Evolutionary conservation across 139 green algal genomes (phyloP), one percentile per base, ranked within the genome.

Genomic region (Auxenochlorella protothecoides): DNA sequence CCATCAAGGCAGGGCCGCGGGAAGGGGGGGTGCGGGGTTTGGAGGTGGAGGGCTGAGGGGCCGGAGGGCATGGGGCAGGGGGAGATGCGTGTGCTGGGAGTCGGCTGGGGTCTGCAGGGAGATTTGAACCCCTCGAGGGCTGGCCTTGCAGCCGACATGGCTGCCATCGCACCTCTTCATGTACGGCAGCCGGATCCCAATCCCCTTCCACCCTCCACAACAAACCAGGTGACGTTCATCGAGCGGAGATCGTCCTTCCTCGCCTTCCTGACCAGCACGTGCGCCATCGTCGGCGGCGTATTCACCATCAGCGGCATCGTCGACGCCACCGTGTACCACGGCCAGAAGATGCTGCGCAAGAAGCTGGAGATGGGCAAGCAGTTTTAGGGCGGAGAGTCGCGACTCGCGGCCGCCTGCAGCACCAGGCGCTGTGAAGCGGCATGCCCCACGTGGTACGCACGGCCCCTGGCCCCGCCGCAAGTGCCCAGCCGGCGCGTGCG

Each of bases 301-400:
- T 99, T 97, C 83, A 97, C 95, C 2, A 85, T 99, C n/a, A 85
- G 77, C 3, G 92, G 92, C 13, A 89, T 99, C n/a, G 66, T 98
- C 9, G 95, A 99, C 71, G 85, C 84, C 0, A 87, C 89, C 0
- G 76, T 98, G 3, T 97, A 96, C 63, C 86, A 93, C 59, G 85
- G 86, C 12, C 78, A 90, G 66, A 78, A 87, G 55, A 78, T 86
- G 13, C 89, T 98, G 11, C 84, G 84, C 59, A 96, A 97, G 76
- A 99, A 99, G 83, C 89, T 97, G 61, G 89, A 98, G n/a, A 69
- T 99, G 55, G 94, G 94, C 7, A 99, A 99, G 80, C 68, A 81
- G 14, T 65, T 9, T 55, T 87, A 67, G 81, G n/a, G 59, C 15
- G 59, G 72, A 0, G 13, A 44, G 27, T 44, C 27, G 27, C 27